Evolutionary conservation across 2,329 filamentous ascomycete species (phyloP).

Genomic region (Emmonsia crescens): DNA sequence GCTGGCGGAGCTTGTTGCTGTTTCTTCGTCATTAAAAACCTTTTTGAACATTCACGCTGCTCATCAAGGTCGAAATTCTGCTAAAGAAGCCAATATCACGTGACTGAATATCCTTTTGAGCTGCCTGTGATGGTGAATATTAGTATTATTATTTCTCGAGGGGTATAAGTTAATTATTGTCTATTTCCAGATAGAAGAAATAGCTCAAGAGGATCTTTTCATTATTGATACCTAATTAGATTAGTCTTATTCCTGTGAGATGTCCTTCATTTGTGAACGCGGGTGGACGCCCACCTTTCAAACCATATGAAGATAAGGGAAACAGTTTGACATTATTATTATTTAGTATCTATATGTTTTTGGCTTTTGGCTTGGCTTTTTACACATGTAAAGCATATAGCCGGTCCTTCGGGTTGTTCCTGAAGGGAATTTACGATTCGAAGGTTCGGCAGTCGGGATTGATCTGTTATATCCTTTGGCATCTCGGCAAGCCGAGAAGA

Average conservation of each 20-base stretch:
- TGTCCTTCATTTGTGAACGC: neutral
- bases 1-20: neutral
- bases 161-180: too few relatives aligned
- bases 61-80: too few relatives aligned
- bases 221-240: too few relatives aligned
- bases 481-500: constrained; percentile 1
- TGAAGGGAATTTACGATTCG: neutral
- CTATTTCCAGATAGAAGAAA: neutral
- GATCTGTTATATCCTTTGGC: neutral
- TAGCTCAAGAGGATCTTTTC: too few relatives aligned
- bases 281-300: neutral
- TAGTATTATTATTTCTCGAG: too few relatives aligned
- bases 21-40: neutral
- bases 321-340: too few relatives aligned
- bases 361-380: neutral
- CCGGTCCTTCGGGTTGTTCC: neutral
- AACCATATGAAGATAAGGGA: neutral
- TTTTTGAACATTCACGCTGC: neutral
- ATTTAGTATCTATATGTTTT: neutral
- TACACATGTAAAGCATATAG: neutral
- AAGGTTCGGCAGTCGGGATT: neutral
- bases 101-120: too few relatives aligned
- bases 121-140: too few relatives aligned
- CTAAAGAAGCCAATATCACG: neutral
- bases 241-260: neutral